Percentiles rank a stretch among this genome's conserved stretches.
Conservation (phyloP, 148 eudicot genomes). For the Heliamphora exappendiculata region DNA sequence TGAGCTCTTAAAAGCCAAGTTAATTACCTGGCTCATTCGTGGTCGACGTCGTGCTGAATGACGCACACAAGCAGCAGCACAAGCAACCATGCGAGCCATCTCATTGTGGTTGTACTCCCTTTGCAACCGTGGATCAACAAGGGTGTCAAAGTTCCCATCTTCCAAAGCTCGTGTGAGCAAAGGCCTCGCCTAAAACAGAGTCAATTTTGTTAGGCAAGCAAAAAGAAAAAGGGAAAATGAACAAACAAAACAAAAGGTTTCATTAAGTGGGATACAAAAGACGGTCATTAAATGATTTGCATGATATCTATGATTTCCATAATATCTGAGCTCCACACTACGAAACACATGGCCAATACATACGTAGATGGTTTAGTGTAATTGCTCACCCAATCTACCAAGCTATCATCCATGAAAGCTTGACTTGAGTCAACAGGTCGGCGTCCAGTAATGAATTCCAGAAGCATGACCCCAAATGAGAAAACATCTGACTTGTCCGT, state of each 20-base stretch:
- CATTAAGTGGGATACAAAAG: no score
- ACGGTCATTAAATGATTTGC: neutral
- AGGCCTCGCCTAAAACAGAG: slow-evolving; percentile 74
- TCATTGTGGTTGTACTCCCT: slow-evolving; percentile 53
- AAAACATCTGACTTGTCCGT: slow-evolving; percentile 93
- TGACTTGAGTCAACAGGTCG: slow-evolving; percentile 67
- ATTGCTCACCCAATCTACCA: slow-evolving; percentile 86
- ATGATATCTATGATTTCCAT: neutral
- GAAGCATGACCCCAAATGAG: slow-evolving; percentile 85
- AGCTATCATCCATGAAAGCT: slow-evolving; percentile 75
- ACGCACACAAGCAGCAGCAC: slow-evolving; percentile 94
- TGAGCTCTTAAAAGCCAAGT: neutral
- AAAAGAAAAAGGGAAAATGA: neutral
- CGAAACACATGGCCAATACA: neutral
- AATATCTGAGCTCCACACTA: neutral
- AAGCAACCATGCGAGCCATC: slow-evolving; percentile 88
- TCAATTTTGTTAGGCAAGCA: neutral
- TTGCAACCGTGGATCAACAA: slow-evolving; percentile 56
- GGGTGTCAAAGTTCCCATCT: slow-evolving; percentile 63
- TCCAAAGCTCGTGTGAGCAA: slow-evolving; percentile 78
- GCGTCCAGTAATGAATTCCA: slow-evolving; percentile 85
- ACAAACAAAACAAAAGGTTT: no score
- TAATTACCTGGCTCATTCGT: slow-evolving; percentile 81
- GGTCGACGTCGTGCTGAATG: slow-evolving; percentile 91
- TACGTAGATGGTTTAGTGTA: neutral